Conservation (phyloP, 805 yeast species). For the Yarrowia divulgata region DNA sequence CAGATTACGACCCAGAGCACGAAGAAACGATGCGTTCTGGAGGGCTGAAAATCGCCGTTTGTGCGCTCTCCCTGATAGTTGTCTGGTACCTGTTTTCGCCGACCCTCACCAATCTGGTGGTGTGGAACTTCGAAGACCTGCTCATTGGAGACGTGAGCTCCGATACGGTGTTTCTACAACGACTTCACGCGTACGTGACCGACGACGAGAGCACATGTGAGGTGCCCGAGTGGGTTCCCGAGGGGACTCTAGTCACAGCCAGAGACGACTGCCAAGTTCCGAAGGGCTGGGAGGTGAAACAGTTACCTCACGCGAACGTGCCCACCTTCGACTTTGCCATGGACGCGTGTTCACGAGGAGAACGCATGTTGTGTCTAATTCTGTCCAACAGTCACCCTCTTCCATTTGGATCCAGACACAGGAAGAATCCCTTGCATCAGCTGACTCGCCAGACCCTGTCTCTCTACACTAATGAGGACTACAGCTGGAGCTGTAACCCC, state of each 20-base stretch:
- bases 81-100: conserved; percentile 1
- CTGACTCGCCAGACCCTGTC: conserved; percentile 30
- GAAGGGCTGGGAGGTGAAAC: conserved; percentile 7
- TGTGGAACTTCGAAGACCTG: conserved; percentile 13
- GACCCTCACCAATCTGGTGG: not conserved
- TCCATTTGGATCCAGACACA: conserved; percentile 8
- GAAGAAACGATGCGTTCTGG: conserved; percentile 4
- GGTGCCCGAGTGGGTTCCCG: conserved; percentile 12
- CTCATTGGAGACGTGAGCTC: conserved; percentile 25
- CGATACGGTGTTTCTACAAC: conserved; percentile 1
- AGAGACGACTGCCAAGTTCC: conserved; percentile 2
- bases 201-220: conserved; percentile 11
- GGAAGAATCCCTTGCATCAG: conserved; percentile 10
- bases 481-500: conserved; percentile 21
- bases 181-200: conserved; percentile 19
- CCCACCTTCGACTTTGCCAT: not conserved
- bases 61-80: not conserved
- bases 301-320: not conserved
- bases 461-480: conserved; percentile 25
- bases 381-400: conserved; percentile 10
- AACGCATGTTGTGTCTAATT: conserved; percentile 21
- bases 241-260: conserved; percentile 11
- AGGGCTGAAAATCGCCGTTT: not conserved
- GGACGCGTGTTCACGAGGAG: conserved; percentile 16
- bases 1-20: not conserved